Percentiles rank a stretch among this genome's conserved stretches.
phyloP scores from a whole-genome alignment of 1,284 basidiomycete genomes.

The Pisolithus thermaeus region DNA sequence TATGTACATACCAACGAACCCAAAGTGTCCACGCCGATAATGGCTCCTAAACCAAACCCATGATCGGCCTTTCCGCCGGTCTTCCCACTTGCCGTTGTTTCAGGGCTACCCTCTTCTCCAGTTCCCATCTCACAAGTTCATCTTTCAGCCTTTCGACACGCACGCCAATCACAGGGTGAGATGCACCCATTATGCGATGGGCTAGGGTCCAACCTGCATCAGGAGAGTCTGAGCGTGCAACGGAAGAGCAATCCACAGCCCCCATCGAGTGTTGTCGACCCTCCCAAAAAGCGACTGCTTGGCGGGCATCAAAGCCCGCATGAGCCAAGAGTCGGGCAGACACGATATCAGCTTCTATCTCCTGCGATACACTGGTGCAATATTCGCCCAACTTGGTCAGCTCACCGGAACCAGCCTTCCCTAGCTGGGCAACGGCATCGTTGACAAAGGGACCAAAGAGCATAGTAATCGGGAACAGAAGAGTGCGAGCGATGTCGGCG shows the following conservation, averaged over 20 bases:
- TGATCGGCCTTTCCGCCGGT: slow-evolving; percentile 10
- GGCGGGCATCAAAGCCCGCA: slow-evolving; percentile 78
- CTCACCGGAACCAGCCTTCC: slow-evolving; percentile 70
- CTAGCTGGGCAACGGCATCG: slow-evolving; percentile 79
- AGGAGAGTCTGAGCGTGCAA: slow-evolving; percentile 6
- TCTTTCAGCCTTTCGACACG: slow-evolving; percentile 42
- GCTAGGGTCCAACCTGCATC: slow-evolving; percentile 13
- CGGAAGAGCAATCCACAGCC: slow-evolving; percentile 36
- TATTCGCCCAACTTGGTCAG: slow-evolving; percentile 63
- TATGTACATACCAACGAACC: not conserved
- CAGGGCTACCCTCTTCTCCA: slow-evolving; percentile 31
- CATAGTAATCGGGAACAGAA: slow-evolving; percentile 85
- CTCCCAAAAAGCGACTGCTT: slow-evolving; percentile 74
- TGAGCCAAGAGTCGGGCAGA: slow-evolving; percentile 82
- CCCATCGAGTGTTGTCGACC: slow-evolving; percentile 31
- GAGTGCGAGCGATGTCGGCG: slow-evolving; percentile 67
- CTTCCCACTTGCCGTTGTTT: slow-evolving; percentile 17
- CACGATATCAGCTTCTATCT: slow-evolving; percentile 87
- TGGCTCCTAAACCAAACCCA: slow-evolving; percentile 10
- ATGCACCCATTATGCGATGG: slow-evolving; percentile 30
- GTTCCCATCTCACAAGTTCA: slow-evolving; percentile 53
- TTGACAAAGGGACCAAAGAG: slow-evolving; percentile 87
- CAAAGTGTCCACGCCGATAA: not conserved
- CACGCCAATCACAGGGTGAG: slow-evolving; percentile 51
- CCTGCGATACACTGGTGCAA: slow-evolving; percentile 71